A percentile compares a stretch with the other conserved stretches of the same genome.
Conservation (phyloP, 257 asterid genomes). For the Solanum verrucosum region DNA sequence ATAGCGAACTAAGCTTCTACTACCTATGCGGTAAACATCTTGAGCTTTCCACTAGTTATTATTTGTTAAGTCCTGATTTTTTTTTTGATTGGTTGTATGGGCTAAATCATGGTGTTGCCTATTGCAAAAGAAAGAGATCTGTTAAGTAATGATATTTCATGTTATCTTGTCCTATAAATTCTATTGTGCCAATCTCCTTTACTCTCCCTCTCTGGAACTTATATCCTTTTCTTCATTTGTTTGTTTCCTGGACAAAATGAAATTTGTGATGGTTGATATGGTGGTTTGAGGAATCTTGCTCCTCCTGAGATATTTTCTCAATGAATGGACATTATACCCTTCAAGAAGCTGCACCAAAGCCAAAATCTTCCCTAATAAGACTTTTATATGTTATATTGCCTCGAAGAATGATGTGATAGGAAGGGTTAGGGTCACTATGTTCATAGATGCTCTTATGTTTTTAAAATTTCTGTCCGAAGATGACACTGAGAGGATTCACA, state of each 20-base stretch:
- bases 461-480: neutral
- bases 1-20: conserved; percentile 69
- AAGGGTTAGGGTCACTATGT: neutral
- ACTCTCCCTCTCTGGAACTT: neutral
- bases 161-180: neutral
- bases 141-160: neutral
- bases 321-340: neutral
- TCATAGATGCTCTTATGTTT: neutral
- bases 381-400: neutral
- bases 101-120: neutral
- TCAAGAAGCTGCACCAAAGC: neutral
- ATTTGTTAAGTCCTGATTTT: neutral
- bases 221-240: neutral
- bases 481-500: neutral
- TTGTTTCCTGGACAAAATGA: neutral
- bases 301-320: neutral
- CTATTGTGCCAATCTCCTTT: neutral
- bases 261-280: neutral
- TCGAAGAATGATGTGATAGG: neutral
- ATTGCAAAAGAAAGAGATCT: neutral
- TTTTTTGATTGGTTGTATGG: neutral
- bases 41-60: neutral
- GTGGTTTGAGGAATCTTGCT: neutral
- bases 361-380: neutral
- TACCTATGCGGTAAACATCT: conserved; percentile 71